Base-by-base conservation (phyloP, 2,329 filamentous ascomycete genomes). In the Phaeoacremonium minimum region DNA sequence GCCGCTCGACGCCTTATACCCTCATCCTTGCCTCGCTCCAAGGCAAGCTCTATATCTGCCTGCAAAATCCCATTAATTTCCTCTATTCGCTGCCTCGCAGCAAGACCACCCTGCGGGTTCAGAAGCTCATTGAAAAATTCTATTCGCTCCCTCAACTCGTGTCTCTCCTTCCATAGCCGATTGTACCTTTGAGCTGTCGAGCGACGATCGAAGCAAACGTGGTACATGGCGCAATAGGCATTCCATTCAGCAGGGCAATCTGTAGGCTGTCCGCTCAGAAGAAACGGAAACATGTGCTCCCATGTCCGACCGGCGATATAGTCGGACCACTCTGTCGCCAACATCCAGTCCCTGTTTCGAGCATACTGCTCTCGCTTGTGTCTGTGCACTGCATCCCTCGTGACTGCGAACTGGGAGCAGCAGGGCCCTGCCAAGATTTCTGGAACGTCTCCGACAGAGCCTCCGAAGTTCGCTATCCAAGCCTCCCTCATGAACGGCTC, bases 201-300 rank as follows among this genome's bases (percentile, higher is more conserved):
- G 18, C 35, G 35, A 5, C 43, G 33, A 22, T 50, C 49, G 41
- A 58, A 56, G 46, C 57, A 60, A 36, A 60, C 46, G 32, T 50
- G 49, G 40, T 57, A 58, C 48, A 59, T 55, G 22, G 38, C 45
- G 38, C 58, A 61, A 37, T 57, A 56, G 8, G 51, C 41, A 33
- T 51, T 46, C 46, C 47, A 54, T 46, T 58, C 52, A 31, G 60
- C 56, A 1, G 71, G 70, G 46, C 73, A 77, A 35, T 65, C 61
- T 8, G 68, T 52, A 5, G 64, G 60, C 13, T 50, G 39, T 16
- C 47, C 43, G 29, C 42, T 45, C 38, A 61, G 58, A 15, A 60
- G 50, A 43, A 43, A 59, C 13, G 45, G 50, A 46, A 53, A 61
- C 47, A 61, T 46, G 42, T 58, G 53, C 43, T 61, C 58, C 57